Evolutionary conservation across 1,284 basidiomycete genomes (phyloP), one percentile per base, ranked within the genome.

Genomic region (Agroathelia rolfsii): DNA sequence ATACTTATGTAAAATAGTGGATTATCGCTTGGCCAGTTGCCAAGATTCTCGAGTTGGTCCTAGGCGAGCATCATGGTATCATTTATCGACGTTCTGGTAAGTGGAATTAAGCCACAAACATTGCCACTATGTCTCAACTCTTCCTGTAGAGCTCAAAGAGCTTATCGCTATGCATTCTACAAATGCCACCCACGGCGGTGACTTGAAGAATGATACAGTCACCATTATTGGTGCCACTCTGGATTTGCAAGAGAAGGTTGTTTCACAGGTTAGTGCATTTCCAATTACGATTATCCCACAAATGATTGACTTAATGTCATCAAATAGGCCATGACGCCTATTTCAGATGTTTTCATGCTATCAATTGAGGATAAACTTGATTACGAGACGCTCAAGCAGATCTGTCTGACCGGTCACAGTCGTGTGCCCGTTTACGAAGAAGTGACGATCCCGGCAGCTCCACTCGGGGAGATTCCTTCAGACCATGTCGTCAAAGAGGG

Each of bases 1-100:
- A n/a, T n/a, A n/a, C n/a, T n/a, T n/a, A n/a, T n/a, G n/a, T n/a
- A n/a, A n/a, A n/a, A n/a, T n/a, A 87, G 77, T 78, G 72, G 9
- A 57, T 85, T 3, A 62, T 93, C 29, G 72, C 88, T 2, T 94
- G 83, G 77, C 89, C 90, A 0, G 70, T 77, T 18, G 77, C 80
- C 2, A 80, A 77, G 47, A 43, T 82, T 2, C 60, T 83, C 14
- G 80, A 83, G 50, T 63, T 66, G 28, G 56, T 62, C 11, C 66
- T 83, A 3, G 80, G 80, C 8, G 52, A 61, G 0, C 73, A 78
- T 41, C 75, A 76, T 48, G 77, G 71, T 10, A 70, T 74, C 39
- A 71, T 74, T 25, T 74, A 74, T 40, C 61, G 71, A 17, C 55
- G 71, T 30, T 62, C 59, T 32, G 63, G 62, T 61, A 27, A 17